Percentiles rank a stretch among this genome's conserved stretches.
These are phyloP conservation scores for Ochetophila trinervis DNA, from an alignment of 306 rosid species.

Conservation along the genomic window DNA sequence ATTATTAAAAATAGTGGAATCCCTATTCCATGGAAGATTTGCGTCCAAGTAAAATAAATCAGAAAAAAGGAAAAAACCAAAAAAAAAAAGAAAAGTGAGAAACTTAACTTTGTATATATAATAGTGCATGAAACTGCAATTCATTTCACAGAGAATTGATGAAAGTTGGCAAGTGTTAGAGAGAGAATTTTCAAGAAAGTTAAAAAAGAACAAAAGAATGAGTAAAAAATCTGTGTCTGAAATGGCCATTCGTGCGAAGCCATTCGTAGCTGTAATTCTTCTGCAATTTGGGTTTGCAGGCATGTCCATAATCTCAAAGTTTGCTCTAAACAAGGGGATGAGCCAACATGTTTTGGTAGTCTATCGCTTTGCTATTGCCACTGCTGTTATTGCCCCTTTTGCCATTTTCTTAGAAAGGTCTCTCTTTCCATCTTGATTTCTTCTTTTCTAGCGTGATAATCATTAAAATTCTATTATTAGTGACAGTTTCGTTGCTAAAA, in stretches of 20 bases:
- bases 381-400: slow-evolving; percentile 38
- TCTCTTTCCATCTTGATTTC: background rate
- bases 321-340: slow-evolving; percentile 47
- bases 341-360: slow-evolving; percentile 44
- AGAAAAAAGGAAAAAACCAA: no score
- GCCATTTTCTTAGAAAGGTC: slow-evolving; percentile 53
- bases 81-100: no score
- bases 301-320: slow-evolving; percentile 33
- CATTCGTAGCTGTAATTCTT: slow-evolving; percentile 34
- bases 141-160: no score
- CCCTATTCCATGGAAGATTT: no score
- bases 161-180: background rate
- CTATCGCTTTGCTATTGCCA: slow-evolving; percentile 45
- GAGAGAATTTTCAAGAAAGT: slow-evolving; percentile 3
- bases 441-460: no score
- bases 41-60: no score
- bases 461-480: no score
- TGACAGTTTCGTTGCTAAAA: no score
- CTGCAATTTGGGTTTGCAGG: slow-evolving; percentile 54
- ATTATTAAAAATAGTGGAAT: no score
- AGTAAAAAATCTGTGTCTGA: slow-evolving; percentile 10
- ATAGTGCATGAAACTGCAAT: background rate
- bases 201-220: background rate
- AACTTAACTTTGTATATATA: no score
- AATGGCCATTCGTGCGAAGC: slow-evolving; percentile 26